Evolutionary conservation across 2,329 filamentous ascomycete genomes (phyloP).

Genomic region (Neodidymelliopsis sp.): DNA sequence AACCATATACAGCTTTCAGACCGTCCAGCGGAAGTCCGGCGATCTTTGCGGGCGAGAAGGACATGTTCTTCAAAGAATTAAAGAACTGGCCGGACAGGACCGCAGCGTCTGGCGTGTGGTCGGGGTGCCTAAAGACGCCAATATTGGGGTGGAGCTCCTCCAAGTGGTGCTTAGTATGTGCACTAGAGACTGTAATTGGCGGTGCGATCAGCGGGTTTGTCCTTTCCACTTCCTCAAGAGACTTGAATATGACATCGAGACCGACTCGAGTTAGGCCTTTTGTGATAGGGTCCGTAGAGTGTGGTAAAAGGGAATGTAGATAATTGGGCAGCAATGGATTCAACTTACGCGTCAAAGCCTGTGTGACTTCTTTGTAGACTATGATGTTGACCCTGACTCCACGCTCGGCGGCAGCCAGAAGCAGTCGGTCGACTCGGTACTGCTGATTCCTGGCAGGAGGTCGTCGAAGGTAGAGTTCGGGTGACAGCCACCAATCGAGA

Average conservation of each 20-base stretch:
- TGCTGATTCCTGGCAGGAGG: constrained; percentile 82
- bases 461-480: constrained; percentile 84
- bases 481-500: constrained; percentile 87
- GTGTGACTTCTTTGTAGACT: constrained; percentile 86
- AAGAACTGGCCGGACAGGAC: constrained; percentile 67
- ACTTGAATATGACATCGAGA: constrained; percentile 54
- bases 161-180: constrained; percentile 81
- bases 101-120: constrained; percentile 79
- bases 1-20: constrained; percentile 81
- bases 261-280: constrained; percentile 51
- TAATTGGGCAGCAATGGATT: constrained; percentile 53
- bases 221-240: constrained; percentile 54
- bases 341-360: constrained; percentile 77
- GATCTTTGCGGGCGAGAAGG: constrained; percentile 61
- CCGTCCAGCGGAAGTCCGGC: constrained; percentile 75
- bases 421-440: constrained; percentile 84
- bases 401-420: constrained; percentile 80
- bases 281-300: constrained; percentile 51
- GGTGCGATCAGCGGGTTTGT: constrained; percentile 55
- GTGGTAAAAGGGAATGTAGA: constrained; percentile 54
- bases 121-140: constrained; percentile 87
- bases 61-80: constrained; percentile 63
- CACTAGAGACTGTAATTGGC: constrained; percentile 63
- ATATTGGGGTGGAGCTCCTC: constrained; percentile 84
- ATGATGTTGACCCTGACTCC: constrained; percentile 86